A percentile compares a stretch with the other conserved stretches of the same genome.
Evolutionary conservation across 345 rosid genomes (phyloP).

Genomic region (Eucalyptus regnans): DNA sequence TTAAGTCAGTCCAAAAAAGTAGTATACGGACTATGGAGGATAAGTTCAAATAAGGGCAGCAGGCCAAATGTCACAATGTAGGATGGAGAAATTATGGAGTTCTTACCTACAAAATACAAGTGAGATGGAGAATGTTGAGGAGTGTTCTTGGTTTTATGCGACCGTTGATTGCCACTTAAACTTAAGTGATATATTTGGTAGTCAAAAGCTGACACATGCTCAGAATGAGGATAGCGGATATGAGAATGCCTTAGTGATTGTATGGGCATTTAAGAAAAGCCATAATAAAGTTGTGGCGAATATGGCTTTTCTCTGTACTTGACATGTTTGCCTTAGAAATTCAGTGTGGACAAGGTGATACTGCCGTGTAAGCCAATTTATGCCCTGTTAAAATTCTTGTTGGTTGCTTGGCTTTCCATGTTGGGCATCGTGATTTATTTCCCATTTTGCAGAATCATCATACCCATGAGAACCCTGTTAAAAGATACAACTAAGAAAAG

Average conservation of each 20-base stretch:
- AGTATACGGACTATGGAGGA: background rate
- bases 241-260: background rate
- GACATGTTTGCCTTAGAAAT: background rate
- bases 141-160: background rate
- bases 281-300: slow-evolving; percentile 17
- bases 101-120: background rate
- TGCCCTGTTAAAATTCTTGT: background rate
- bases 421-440: background rate
- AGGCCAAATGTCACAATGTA: background rate
- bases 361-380: background rate
- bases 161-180: background rate
- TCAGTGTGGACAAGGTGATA: background rate
- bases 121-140: background rate
- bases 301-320: slow-evolving; percentile 27
- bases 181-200: background rate
- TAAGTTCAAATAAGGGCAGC: background rate
- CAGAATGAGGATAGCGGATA: background rate
- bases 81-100: background rate
- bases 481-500: background rate
- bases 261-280: background rate
- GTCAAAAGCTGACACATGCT: background rate
- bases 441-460: background rate
- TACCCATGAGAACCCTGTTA: background rate
- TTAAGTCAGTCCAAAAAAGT: background rate
- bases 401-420: background rate